Evolutionary conservation across 352 stramenopile species (phyloP).

Genomic region (Phytophthora hybrid): DNA sequence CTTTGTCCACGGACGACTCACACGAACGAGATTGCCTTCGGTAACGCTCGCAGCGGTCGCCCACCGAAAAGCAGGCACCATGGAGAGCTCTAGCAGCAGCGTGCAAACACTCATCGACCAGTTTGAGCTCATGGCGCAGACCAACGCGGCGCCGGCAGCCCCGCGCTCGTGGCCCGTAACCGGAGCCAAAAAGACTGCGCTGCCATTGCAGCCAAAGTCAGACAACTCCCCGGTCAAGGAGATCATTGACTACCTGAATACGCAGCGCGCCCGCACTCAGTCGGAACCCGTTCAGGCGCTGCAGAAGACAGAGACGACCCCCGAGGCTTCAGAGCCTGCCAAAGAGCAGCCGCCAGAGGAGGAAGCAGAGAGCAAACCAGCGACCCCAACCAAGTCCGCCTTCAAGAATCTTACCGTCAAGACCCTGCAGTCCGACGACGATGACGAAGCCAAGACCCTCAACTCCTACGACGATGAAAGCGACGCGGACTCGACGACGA

Average conservation of each 20-base stretch:
- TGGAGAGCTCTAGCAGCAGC: conserved; percentile 20
- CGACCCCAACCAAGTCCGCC: conserved; percentile 2
- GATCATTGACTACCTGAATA: conserved; percentile 27
- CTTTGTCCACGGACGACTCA: conserved; percentile 22
- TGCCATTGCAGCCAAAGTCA: conserved; percentile 21
- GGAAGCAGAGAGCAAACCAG: neutral
- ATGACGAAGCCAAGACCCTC: conserved; percentile 15
- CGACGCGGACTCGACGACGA: conserved; percentile 14
- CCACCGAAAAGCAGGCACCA: conserved; percentile 1
- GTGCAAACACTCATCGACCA: conserved; percentile 47
- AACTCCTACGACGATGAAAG: conserved; percentile 28
- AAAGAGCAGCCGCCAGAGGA: conserved; percentile 7
- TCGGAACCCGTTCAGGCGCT: conserved; percentile 19
- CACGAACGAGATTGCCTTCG: conserved; percentile 23
- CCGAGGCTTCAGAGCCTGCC: neutral
- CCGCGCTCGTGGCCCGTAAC: conserved; percentile 14
- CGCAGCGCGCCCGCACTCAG: conserved; percentile 4
- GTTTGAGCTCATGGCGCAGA: conserved; percentile 46
- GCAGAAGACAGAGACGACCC: neutral
- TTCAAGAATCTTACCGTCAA: conserved; percentile 26
- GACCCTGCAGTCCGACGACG: conserved; percentile 9
- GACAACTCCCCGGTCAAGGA: conserved; percentile 26
- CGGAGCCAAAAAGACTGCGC: conserved; percentile 5
- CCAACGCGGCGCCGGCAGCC: conserved; percentile 5
- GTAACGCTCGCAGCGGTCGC: neutral